Evolutionary conservation across 1,284 basidiomycete genomes (phyloP).

Genomic region (Crepidotus sp.): DNA sequence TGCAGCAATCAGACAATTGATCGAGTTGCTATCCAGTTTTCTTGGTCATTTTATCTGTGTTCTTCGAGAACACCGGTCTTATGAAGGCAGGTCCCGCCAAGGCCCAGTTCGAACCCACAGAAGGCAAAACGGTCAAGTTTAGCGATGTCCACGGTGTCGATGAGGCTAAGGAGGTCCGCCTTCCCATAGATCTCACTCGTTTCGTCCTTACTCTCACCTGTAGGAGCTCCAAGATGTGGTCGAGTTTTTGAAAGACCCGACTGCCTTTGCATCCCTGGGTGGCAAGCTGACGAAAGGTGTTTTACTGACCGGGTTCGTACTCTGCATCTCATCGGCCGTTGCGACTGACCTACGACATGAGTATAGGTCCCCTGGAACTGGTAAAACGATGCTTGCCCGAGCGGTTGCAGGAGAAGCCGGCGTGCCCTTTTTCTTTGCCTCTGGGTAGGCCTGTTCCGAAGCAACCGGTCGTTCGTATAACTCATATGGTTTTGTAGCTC

Average conservation of each 20-base stretch:
- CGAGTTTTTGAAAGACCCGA: slow-evolving; percentile 86
- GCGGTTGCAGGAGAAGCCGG: slow-evolving; percentile 97
- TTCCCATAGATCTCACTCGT: slow-evolving; percentile 16
- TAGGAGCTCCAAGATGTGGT: slow-evolving; percentile 90
- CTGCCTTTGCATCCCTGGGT: slow-evolving; percentile 80
- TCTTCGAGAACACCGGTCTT: slow-evolving; percentile 87
- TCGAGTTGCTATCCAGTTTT: slow-evolving; percentile 40
- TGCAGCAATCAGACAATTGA: slow-evolving; percentile 3
- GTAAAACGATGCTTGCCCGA: slow-evolving; percentile 93
- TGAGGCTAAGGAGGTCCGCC: slow-evolving; percentile 74
- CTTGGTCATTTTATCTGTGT: slow-evolving; percentile 76
- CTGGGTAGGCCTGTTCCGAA: slow-evolving; percentile 42
- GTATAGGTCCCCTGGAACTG: slow-evolving; percentile 73
- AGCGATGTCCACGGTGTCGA: slow-evolving; percentile 92
- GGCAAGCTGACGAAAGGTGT: slow-evolving; percentile 91
- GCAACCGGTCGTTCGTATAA: background rate
- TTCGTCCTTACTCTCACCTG: slow-evolving; percentile 1
- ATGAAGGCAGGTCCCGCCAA: slow-evolving; percentile 79
- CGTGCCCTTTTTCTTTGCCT: slow-evolving; percentile 86
- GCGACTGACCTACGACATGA: slow-evolving; percentile 2
- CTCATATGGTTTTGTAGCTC: slow-evolving; percentile 44
- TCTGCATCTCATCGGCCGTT: background rate
- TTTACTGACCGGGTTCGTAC: slow-evolving; percentile 65
- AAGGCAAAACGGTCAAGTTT: slow-evolving; percentile 80
- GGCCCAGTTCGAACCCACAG: slow-evolving; percentile 66